These are phyloP conservation scores for Juncus inflexus DNA, from an alignment of 176 grass and related monocot genomes.

Conservation along the genomic window DNA sequence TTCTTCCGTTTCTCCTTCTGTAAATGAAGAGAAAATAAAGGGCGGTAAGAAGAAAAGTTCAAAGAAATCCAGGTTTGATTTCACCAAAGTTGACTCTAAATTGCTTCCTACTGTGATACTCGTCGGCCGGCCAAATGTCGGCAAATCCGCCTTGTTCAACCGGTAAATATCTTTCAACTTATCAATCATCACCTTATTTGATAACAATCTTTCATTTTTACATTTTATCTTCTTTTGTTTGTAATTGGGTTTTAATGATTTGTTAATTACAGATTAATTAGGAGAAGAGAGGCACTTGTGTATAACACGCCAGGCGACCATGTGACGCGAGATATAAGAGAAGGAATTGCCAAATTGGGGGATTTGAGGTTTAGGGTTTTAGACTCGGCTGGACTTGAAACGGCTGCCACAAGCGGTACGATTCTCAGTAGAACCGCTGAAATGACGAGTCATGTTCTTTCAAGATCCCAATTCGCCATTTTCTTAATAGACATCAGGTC, in stretches of 20 bases:
- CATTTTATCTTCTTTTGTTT: neutral
- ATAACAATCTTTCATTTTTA: slow-evolving; percentile 9
- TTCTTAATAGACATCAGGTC: slow-evolving; percentile 56
- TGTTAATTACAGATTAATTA: slow-evolving; percentile 53
- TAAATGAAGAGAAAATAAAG: slow-evolving; percentile 34
- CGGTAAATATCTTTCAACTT: slow-evolving; percentile 31
- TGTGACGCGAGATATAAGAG: slow-evolving; percentile 85
- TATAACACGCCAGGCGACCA: slow-evolving; percentile 96
- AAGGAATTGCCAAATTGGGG: slow-evolving; percentile 91
- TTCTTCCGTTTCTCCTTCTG: neutral
- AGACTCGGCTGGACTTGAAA: slow-evolving; percentile 93
- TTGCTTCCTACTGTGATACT: slow-evolving; percentile 91
- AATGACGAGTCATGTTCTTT: slow-evolving; percentile 79
- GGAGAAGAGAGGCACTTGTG: slow-evolving; percentile 87
- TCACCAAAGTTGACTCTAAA: slow-evolving; percentile 67
- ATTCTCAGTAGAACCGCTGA: slow-evolving; percentile 77
- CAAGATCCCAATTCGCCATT: slow-evolving; percentile 80
- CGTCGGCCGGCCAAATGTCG: slow-evolving; percentile 86
- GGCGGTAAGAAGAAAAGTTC: slow-evolving; percentile 41
- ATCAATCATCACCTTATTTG: slow-evolving; percentile 2
- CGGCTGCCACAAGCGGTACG: slow-evolving; percentile 73
- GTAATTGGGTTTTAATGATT: neutral
- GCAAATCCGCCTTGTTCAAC: slow-evolving; percentile 95
- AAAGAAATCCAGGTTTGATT: slow-evolving; percentile 76
- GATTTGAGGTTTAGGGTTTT: slow-evolving; percentile 84